phyloP scores from a whole-genome alignment of 169 alveolate genomes.

The Eimeria sp. region DNA sequence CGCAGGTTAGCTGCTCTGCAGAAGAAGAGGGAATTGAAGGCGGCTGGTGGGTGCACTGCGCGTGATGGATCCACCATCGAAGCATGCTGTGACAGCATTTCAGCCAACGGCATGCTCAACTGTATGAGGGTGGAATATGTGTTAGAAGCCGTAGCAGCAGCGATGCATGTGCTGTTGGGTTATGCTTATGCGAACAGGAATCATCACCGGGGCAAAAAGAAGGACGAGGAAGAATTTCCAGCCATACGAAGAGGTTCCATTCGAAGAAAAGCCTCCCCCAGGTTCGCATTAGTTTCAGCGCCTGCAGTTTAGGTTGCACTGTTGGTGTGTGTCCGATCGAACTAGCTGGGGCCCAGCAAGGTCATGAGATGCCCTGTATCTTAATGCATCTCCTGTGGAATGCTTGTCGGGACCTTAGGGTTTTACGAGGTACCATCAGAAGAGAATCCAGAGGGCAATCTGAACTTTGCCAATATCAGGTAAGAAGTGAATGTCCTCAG shows the following conservation, averaged over 20 bases:
- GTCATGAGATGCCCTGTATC: background rate
- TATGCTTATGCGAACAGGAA: constrained; percentile 28
- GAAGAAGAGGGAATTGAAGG: constrained; percentile 98
- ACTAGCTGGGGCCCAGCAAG: background rate
- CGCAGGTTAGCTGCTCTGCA: constrained; percentile 98
- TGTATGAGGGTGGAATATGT: background rate
- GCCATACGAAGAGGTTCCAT: constrained; percentile 79
- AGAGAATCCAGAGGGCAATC: constrained; percentile 91
- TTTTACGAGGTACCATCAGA: constrained; percentile 94
- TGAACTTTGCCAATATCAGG: constrained; percentile 85
- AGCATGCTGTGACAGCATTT: background rate
- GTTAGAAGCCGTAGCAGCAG: background rate
- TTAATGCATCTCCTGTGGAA: background rate
- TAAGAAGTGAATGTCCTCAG: constrained; percentile 77
- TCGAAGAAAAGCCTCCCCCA: constrained; percentile 82
- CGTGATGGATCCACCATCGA: background rate
- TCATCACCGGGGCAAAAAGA: constrained; percentile 71
- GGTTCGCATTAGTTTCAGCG: background rate
- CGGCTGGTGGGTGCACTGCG: constrained; percentile 95
- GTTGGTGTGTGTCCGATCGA: background rate
- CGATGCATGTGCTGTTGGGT: constrained; percentile 6
- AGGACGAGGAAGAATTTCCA: constrained; percentile 70
- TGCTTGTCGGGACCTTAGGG: constrained; percentile 82
- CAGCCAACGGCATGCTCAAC: background rate
- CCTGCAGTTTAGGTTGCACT: background rate